phyloP scores from a whole-genome alignment of 2,329 filamentous ascomycete genomes.

The Hymenoscyphus albidus region DNA sequence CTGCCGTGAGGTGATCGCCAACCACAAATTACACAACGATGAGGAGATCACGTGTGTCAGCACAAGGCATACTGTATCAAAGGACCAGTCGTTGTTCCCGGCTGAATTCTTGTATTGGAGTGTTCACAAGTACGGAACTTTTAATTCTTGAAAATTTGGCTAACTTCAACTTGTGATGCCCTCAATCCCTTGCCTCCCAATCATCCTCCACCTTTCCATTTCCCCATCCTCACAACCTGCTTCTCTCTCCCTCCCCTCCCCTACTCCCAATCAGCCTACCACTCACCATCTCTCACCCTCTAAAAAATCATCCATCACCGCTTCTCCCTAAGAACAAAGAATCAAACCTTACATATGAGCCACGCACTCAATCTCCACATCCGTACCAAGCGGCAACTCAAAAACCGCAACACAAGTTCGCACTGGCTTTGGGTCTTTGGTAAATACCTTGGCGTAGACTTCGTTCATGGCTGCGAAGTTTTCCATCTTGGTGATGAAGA shows the following conservation, averaged over 20 bases:
- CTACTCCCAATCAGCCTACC: background rate
- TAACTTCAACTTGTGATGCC: background rate
- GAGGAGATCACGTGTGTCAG: too few relatives aligned
- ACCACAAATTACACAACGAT: too few relatives aligned
- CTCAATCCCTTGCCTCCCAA: background rate
- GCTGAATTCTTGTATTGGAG: too few relatives aligned
- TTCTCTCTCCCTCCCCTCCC: background rate
- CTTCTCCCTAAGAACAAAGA: background rate
- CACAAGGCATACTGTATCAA: too few relatives aligned
- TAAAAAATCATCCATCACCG: background rate
- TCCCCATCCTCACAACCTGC: background rate
- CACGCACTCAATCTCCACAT: constrained; percentile 52
- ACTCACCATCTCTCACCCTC: background rate
- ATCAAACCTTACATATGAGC: constrained; percentile 35
- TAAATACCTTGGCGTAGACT: constrained; percentile 50
- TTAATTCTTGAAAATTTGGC: background rate
- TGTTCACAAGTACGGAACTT: too few relatives aligned
- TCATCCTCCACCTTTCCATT: background rate
- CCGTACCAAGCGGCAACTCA: constrained; percentile 46
- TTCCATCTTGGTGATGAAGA: constrained; percentile 62
- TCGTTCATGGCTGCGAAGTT: constrained; percentile 59
- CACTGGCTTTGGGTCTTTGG: constrained; percentile 44
- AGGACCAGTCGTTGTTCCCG: too few relatives aligned
- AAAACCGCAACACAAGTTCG: constrained; percentile 49
- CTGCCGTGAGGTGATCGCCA: too few relatives aligned